Percentiles rank a stretch among this genome's conserved stretches.
phyloP scores from a whole-genome alignment of 2,329 filamentous ascomycete species.

The Amauroascus verrucosus region DNA sequence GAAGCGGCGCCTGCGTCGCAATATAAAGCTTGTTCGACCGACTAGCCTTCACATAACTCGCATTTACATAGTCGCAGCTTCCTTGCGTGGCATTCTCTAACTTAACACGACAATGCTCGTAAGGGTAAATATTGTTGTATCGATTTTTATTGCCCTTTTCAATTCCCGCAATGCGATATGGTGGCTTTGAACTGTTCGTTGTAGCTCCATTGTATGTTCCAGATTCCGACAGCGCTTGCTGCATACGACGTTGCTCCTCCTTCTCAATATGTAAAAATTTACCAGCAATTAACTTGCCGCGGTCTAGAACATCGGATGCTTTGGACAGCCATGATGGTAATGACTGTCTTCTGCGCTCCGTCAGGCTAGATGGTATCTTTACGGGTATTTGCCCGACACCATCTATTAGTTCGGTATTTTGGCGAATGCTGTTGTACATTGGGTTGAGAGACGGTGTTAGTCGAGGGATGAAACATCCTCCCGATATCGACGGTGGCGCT shows the following conservation, averaged over 20 bases:
- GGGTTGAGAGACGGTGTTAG: constrained; percentile 62
- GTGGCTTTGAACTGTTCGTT: constrained; percentile 28
- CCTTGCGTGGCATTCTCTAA: constrained; percentile 57
- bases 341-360: constrained; percentile 37
- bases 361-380: constrained; percentile 47
- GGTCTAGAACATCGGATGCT: constrained; percentile 56
- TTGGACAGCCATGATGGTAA: constrained; percentile 70
- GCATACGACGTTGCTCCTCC: constrained; percentile 85
- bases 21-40: constrained; percentile 89
- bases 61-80: constrained; percentile 89
- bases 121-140: constrained; percentile 96
- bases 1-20: constrained; percentile 85
- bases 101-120: constrained; percentile 82
- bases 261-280: constrained; percentile 77
- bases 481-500: constrained; percentile 48
- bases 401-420: constrained; percentile 89
- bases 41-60: constrained; percentile 69
- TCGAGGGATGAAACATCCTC: constrained; percentile 71
- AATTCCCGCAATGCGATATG: constrained; percentile 73
- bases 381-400: constrained; percentile 73
- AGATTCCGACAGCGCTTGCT: constrained; percentile 55
- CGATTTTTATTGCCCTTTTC: constrained; percentile 93
- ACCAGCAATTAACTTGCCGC: constrained; percentile 70
- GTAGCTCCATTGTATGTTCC: constrained; percentile 48
- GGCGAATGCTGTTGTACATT: constrained; percentile 91